Conservation (phyloP, 2,329 filamentous ascomycete genomes). For the Fusarium verrucosum region DNA sequence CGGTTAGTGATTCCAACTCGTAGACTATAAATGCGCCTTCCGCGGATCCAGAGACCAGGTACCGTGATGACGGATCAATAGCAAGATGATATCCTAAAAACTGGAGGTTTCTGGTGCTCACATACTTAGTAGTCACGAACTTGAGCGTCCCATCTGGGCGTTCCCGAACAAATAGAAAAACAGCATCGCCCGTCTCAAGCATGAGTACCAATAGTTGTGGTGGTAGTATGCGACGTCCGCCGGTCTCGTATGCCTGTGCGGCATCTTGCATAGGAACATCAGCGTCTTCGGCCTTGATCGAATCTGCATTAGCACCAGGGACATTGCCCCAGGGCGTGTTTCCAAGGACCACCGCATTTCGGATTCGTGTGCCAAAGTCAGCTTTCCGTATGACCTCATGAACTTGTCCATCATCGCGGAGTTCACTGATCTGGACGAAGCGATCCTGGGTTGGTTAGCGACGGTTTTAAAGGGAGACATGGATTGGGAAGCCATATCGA, state of each 20-base stretch:
- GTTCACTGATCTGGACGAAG: slow-evolving; percentile 82
- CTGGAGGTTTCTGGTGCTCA: slow-evolving; percentile 66
- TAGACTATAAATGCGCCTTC: slow-evolving; percentile 77
- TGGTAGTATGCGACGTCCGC: slow-evolving; percentile 57
- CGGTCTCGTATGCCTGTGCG: slow-evolving; percentile 4
- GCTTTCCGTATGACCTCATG: slow-evolving; percentile 79
- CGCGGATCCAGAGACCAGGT: slow-evolving; percentile 75
- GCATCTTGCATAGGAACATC: slow-evolving; percentile 52
- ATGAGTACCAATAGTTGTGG: slow-evolving; percentile 85
- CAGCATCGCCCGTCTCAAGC: slow-evolving; percentile 74
- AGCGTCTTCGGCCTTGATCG: slow-evolving; percentile 53
- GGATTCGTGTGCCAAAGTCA: slow-evolving; percentile 81
- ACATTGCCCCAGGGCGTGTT: slow-evolving; percentile 46
- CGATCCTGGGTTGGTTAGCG: slow-evolving; percentile 65
- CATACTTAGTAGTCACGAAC: slow-evolving; percentile 69
- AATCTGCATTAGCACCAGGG: slow-evolving; percentile 32
- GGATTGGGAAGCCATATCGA: background rate
- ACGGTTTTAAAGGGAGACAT: background rate
- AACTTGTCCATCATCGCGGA: slow-evolving; percentile 74
- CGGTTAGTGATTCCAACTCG: slow-evolving; percentile 67
- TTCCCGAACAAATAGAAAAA: slow-evolving; percentile 77
- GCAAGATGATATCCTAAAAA: slow-evolving; percentile 73
- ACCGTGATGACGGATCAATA: slow-evolving; percentile 78
- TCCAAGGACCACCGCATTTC: slow-evolving; percentile 81
- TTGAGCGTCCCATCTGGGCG: slow-evolving; percentile 56